Base-by-base conservation (phyloP, 371 early-diverging fungal species). In the Syncephalastrum racemosum region DNA sequence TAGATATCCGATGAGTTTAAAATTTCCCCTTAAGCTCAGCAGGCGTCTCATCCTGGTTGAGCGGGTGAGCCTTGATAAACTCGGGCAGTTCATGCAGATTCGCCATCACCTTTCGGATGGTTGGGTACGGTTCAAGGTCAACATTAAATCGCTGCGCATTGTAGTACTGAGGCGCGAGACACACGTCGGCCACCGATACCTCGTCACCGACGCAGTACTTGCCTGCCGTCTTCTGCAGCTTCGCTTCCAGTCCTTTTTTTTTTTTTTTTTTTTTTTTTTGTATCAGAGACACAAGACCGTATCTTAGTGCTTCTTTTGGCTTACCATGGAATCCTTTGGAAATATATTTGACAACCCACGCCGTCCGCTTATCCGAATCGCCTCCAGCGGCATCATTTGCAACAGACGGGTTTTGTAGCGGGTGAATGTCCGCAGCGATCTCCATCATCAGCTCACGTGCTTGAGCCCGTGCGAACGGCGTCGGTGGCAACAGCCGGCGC, bases 391-490 rank as follows among this genome's bases (percentile, higher is more conserved):
- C 73, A 46, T 85, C 75, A 19, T 80, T 68, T 48, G 91, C 59
- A 0, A 95, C 85, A n/a, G 83, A 66, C 53, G 90, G 62, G 68
- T 96, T 95, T 62, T 94, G 91, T 42, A 94, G 56, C 3, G 97
- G 97, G 64, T 95, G 95, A 47, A 87, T 96, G 63, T 95, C 97
- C 66, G 86, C 78, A 16, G 84, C 87, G 22, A 97, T 86, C 7
- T 85, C 72, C 42, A 79, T 68, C 20, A 83, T 81, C 46, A 97
- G 74, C 1, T 85, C 77, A n/a, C 94, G 82, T 43, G 90, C 93
- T 66, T 84, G 53, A 24, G 90, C 89, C 20, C 90, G 83, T 16
- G 70, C 70, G 7, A 67, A 42, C 14, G 88, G 80, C 54, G 87
- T 87, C 53, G 76, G 73, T 14, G 96, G 97, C 44, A 95, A 77